Conservation (phyloP, 164 flowering plant genomes). For the Tetracentron sinense region DNA sequence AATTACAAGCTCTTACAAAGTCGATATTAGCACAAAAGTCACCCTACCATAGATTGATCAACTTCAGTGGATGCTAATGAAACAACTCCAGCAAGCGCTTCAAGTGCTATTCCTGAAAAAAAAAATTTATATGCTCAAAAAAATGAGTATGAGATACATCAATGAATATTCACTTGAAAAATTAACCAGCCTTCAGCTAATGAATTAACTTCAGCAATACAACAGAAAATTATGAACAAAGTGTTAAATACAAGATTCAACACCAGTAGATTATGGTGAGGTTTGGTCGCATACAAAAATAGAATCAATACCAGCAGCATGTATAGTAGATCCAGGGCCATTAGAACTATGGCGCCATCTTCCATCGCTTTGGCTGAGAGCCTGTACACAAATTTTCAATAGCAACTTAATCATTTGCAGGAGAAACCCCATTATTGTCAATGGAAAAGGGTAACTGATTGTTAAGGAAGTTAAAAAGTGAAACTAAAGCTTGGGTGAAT, state of each 20-base stretch:
- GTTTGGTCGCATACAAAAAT: too few relatives aligned
- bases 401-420: background rate
- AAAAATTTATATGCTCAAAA: slow-evolving; percentile 1
- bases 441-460: background rate
- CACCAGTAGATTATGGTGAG: too few relatives aligned
- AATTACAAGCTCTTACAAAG: background rate
- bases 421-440: background rate
- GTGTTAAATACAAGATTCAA: background rate
- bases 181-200: background rate
- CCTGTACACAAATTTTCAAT: slow-evolving; percentile 35
- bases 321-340: slow-evolving; percentile 78
- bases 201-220: background rate
- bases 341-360: slow-evolving; percentile 81
- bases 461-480: too few relatives aligned
- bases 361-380: slow-evolving; percentile 96
- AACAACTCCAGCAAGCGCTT: slow-evolving; percentile 80
- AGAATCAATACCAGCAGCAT: slow-evolving; percentile 72
- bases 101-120: slow-evolving; percentile 76
- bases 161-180: background rate
- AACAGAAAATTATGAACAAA: background rate
- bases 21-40: background rate
- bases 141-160: background rate
- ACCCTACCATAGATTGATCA: slow-evolving; percentile 69
- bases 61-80: slow-evolving; percentile 72
- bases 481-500: background rate